Conservation (phyloP, 306 rosid species). For the Cucurbita ficifolia region DNA sequence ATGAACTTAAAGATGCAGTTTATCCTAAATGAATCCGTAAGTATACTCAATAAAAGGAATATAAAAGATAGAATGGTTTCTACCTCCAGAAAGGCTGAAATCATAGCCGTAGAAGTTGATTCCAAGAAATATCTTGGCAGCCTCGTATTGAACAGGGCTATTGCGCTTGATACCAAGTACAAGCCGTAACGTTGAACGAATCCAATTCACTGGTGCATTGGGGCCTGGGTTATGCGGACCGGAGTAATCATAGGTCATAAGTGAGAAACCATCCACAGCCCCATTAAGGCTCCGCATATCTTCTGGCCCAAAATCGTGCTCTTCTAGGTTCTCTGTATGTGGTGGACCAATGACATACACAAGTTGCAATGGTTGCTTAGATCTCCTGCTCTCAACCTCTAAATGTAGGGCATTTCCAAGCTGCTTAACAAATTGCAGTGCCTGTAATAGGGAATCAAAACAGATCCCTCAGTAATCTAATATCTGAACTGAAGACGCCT, state of each 20-base stretch:
- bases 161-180: slow-evolving; percentile 39
- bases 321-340: slow-evolving; percentile 57
- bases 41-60: neutral
- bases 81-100: slow-evolving; percentile 60
- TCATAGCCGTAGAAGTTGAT: slow-evolving; percentile 92
- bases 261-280: slow-evolving; percentile 79
- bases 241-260: slow-evolving; percentile 90
- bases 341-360: slow-evolving; percentile 90
- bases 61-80: neutral
- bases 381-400: slow-evolving; percentile 24
- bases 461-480: slow-evolving; percentile 3
- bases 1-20: neutral
- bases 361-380: slow-evolving; percentile 41
- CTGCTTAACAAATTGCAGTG: slow-evolving; percentile 66
- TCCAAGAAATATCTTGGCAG: slow-evolving; percentile 70
- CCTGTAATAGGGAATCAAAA: slow-evolving; percentile 40
- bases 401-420: slow-evolving; percentile 81
- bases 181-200: slow-evolving; percentile 38
- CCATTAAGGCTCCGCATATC: slow-evolving; percentile 57
- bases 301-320: slow-evolving; percentile 67
- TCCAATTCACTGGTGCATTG: slow-evolving; percentile 95
- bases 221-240: slow-evolving; percentile 85
- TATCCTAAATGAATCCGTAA: neutral
- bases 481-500: neutral
- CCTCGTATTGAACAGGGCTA: slow-evolving; percentile 17